Evolutionary conservation across 1,284 basidiomycete genomes (phyloP).

Genomic region (Naganishia albida): DNA sequence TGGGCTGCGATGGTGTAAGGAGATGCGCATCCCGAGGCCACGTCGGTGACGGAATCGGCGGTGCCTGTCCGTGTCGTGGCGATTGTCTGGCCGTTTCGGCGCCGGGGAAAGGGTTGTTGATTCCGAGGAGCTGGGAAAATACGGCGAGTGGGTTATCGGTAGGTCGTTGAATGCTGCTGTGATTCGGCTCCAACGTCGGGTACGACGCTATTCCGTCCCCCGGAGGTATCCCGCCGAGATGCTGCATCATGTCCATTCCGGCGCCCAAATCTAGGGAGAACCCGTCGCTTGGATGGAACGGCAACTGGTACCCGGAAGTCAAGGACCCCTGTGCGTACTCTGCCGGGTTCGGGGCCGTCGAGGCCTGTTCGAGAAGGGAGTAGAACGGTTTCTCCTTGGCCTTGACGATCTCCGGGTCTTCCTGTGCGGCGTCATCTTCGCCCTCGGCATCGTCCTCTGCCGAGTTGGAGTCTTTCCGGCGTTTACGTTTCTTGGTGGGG

Average conservation of each 20-base stretch:
- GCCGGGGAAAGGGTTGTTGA: neutral
- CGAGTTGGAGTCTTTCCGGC: neutral
- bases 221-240: too few species aligned
- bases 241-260: too few species aligned
- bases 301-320: constrained; percentile 7
- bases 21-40: neutral
- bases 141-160: neutral
- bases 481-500: constrained; percentile 8
- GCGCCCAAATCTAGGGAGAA: neutral
- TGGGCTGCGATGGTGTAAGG: neutral
- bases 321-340: neutral
- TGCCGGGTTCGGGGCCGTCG: neutral
- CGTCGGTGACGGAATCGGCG: neutral
- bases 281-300: neutral
- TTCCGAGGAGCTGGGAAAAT: constrained; percentile 9
- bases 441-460: constrained; percentile 12
- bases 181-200: neutral
- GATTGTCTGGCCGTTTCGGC: neutral
- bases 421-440: constrained; percentile 5
- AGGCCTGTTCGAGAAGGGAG: neutral
- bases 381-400: constrained; percentile 19
- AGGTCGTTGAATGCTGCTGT: neutral
- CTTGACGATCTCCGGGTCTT: constrained; percentile 3
- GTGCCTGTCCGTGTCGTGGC: neutral
- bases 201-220: too few species aligned